Base-by-base conservation (phyloP, 352 stramenopile genomes). In the Detonula confervacea region DNA sequence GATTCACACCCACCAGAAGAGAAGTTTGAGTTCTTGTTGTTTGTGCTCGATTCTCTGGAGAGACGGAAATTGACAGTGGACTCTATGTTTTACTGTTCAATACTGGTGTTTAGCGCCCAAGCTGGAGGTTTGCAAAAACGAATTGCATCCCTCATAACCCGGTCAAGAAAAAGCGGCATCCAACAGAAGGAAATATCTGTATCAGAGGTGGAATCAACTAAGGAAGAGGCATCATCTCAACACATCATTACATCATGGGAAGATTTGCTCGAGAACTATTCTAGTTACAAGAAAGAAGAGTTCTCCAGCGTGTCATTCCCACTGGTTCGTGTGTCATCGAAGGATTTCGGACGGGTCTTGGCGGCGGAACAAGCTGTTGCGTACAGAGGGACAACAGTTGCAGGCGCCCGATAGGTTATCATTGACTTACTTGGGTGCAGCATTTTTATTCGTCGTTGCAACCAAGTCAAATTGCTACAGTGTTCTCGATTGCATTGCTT, bases 11-110 rank as follows among this genome's bases (percentile, higher is more conserved):
- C 44, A 25, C 60, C 73, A 55, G 66, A 80, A 8, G 73, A 65
- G 54, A 79, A 73, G 30, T 93, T 91, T 77, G 5, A 83, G 35
- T 92, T 91, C 56, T 65, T 91, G 9, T 63, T 93, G 4, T 92
- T 90, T 77, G 62, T 93, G 22, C 47, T 92, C 0, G 88, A 93
- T 63, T 83, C 82, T 27, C 12, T 92, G 7, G 66, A 81, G 33
- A 37, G 6, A 24, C 73, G 88, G 47, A 93, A 91, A 35, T 64
- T 93, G 42, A 65, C 68, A 27, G 69, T 87, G 1, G 84, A 91
- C 60, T 79, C 81, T 18, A 44, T 46, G 1, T 81, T 93, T 16
- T 93, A 93, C 47, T 61, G 84, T 1, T 73, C 81, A 54, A 82
- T 88, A 64, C 54, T 93, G 27, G 51, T 81, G 29, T 73, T 74